A percentile compares a stretch with the other conserved stretches of the same genome.
Evolutionary conservation across 2,329 filamentous ascomycete species (phyloP).

Genomic region (Aspergillus carbonarius): DNA sequence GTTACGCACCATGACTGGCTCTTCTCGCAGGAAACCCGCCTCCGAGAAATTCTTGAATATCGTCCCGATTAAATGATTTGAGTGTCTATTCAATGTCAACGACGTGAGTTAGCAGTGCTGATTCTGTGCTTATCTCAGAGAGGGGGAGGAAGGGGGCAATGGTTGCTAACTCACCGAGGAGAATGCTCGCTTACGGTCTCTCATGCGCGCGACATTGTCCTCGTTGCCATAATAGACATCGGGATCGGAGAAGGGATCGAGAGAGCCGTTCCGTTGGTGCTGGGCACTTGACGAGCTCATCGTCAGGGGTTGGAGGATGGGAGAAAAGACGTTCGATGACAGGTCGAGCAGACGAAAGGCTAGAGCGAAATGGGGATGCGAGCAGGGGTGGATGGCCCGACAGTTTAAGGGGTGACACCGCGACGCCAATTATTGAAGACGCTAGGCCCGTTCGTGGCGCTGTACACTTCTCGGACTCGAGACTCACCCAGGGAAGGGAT

Average conservation of each 20-base stretch:
- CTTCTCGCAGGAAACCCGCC: conserved; percentile 36
- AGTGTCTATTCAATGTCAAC: conserved; percentile 28
- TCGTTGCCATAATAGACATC: conserved; percentile 60
- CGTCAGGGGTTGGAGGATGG: conserved; percentile 15
- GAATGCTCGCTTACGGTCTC: conserved; percentile 53
- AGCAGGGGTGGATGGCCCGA: conserved; percentile 9
- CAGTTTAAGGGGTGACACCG: conserved; percentile 1
- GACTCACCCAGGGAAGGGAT: background rate
- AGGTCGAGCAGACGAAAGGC: background rate
- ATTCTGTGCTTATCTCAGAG: conserved; percentile 10
- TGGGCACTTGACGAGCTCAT: conserved; percentile 45
- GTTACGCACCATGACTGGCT: conserved; percentile 45
- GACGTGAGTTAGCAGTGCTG: conserved; percentile 11
- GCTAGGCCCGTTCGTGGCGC: conserved; percentile 7
- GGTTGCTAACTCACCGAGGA: conserved; percentile 51
- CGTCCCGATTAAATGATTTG: conserved; percentile 37
- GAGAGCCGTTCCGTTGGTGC: conserved; percentile 42
- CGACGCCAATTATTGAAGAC: conserved; percentile 5
- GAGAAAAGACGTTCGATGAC: background rate
- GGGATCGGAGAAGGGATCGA: conserved; percentile 59
- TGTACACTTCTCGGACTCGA: background rate
- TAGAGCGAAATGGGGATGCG: conserved; percentile 5
- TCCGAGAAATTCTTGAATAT: conserved; percentile 35
- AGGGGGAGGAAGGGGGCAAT: background rate
- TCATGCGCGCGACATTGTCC: conserved; percentile 46